Evolutionary conservation across 768 basidiomycete species (phyloP).

Genomic region (Suillus placidus): DNA sequence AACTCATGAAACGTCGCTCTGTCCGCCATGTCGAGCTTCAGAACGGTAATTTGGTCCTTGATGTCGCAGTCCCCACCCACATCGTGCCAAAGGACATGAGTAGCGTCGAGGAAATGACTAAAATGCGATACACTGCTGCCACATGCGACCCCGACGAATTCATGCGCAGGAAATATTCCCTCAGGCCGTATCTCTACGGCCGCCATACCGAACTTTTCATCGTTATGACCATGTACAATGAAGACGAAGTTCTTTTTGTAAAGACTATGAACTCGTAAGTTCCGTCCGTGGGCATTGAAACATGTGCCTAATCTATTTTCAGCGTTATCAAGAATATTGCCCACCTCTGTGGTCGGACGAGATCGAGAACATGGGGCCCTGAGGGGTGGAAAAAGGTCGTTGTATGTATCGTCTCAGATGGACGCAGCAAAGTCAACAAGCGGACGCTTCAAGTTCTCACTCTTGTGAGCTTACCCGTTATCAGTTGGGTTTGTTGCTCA

Average conservation of each 20-base stretch:
- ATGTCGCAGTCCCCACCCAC: constrained; percentile 76
- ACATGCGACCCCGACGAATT: constrained; percentile 92
- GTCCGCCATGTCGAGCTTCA: constrained; percentile 78
- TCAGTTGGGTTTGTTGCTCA: constrained; percentile 2
- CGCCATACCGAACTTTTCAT: constrained; percentile 92
- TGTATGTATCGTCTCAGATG: constrained; percentile 86
- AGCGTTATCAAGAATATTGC: constrained; percentile 88
- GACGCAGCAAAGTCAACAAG: constrained; percentile 85
- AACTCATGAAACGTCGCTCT: constrained; percentile 81
- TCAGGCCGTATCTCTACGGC: constrained; percentile 76
- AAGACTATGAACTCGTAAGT: constrained; percentile 85
- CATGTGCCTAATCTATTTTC: constrained; percentile 16
- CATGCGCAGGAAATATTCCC: constrained; percentile 72
- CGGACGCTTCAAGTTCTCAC: constrained; percentile 88
- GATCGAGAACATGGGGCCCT: constrained; percentile 82
- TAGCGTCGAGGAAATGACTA: constrained; percentile 72
- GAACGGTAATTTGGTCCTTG: constrained; percentile 84
- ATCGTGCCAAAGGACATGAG: constrained; percentile 71
- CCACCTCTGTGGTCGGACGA: constrained; percentile 69
- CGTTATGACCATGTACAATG: constrained; percentile 97
- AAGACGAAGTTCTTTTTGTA: constrained; percentile 79
- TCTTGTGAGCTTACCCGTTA: constrained; percentile 50
- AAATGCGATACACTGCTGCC: constrained; percentile 86
- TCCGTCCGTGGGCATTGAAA: not conserved
- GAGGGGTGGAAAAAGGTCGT: constrained; percentile 92